Conservation (phyloP, 306 rosid species). For the Nissolia schottii region DNA sequence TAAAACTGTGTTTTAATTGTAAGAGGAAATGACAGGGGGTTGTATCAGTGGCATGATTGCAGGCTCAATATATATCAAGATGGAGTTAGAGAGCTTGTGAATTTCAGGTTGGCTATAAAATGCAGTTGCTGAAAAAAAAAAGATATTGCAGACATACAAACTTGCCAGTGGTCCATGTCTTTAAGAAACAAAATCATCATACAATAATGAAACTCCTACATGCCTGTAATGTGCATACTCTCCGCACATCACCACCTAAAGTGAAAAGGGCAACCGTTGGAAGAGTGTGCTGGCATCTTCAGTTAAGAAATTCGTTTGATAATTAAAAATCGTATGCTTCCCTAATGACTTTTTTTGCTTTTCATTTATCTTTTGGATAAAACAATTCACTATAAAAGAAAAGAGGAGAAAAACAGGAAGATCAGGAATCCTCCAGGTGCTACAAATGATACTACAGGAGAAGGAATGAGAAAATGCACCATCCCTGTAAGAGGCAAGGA, state of each 20-base stretch:
- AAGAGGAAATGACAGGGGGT: neutral
- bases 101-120: neutral
- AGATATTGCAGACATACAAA: neutral
- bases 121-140: neutral
- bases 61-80: neutral
- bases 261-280: neutral
- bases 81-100: neutral
- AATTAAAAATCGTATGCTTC: neutral
- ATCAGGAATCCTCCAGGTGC: neutral
- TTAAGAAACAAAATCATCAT: neutral
- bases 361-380: neutral
- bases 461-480: neutral
- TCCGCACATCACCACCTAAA: neutral
- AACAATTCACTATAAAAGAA: neutral
- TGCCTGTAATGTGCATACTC: neutral
- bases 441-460: neutral
- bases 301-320: neutral
- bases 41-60: neutral
- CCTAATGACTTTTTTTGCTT: neutral
- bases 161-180: neutral
- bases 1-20: neutral
- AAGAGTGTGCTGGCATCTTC: neutral
- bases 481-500: neutral
- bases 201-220: neutral
- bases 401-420: neutral